Percentiles rank a stretch among this genome's conserved stretches.
Conservation (phyloP, 1,284 basidiomycete genomes). For the Flammula alnicola region DNA sequence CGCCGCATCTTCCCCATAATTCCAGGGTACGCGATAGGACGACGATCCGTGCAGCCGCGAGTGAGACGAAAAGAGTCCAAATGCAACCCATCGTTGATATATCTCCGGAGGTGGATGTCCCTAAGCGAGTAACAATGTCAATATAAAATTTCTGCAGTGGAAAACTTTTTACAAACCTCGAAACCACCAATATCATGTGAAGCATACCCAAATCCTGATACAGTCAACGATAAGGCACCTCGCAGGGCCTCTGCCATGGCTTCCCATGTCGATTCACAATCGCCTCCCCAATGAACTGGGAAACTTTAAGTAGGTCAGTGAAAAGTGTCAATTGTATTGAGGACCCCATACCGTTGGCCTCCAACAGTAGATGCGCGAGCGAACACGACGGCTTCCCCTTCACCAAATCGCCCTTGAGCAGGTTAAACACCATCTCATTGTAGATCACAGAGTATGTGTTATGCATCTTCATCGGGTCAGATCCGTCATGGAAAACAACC, state of each 20-base stretch:
- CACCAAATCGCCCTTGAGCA: constrained; percentile 63
- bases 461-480: constrained; percentile 69
- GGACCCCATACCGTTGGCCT: constrained; percentile 60
- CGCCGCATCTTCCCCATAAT: constrained; percentile 74
- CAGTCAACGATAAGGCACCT: constrained; percentile 66
- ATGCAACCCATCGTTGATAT: constrained; percentile 80
- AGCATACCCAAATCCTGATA: constrained; percentile 73
- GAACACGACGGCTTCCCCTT: constrained; percentile 71
- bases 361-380: constrained; percentile 69
- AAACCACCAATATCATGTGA: constrained; percentile 82
- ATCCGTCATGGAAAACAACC: constrained; percentile 69
- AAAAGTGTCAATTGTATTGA: constrained; percentile 5
- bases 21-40: constrained; percentile 79
- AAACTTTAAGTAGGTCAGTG: constrained; percentile 27
- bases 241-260: constrained; percentile 79
- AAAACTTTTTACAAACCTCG: constrained; percentile 43
- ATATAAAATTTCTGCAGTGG: neutral
- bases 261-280: constrained; percentile 79
- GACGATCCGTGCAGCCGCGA: constrained; percentile 74
- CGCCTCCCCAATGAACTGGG: constrained; percentile 73
- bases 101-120: constrained; percentile 72
- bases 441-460: constrained; percentile 71
- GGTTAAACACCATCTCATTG: constrained; percentile 70
- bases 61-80: constrained; percentile 71
- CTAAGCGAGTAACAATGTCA: constrained; percentile 25